Conservation (phyloP, 2,329 filamentous ascomycete genomes). For the Hortaea werneckii region DNA sequence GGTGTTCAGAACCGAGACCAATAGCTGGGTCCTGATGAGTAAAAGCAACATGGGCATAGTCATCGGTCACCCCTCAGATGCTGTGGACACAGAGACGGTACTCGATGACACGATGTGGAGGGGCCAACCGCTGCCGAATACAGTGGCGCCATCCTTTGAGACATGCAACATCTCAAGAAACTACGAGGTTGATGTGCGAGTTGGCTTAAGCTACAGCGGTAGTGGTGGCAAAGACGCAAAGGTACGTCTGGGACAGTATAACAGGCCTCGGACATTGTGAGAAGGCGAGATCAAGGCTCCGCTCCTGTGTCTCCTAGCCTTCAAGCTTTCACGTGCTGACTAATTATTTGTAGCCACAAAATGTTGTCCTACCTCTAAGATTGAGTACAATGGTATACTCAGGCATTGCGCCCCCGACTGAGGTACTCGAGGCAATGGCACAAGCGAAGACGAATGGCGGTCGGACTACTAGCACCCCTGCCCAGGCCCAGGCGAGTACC, state of each 20-base stretch:
- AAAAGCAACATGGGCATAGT: conserved; percentile 61
- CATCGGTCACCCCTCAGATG: conserved; percentile 47
- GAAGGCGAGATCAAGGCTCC: too few species aligned
- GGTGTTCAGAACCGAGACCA: conserved; percentile 57
- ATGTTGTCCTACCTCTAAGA: conserved; percentile 66
- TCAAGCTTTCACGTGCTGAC: too few species aligned
- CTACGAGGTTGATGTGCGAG: conserved; percentile 74
- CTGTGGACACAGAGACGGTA: conserved; percentile 42
- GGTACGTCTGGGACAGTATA: conserved; percentile 28
- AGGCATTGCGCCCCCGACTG: conserved; percentile 70
- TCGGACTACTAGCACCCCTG: conserved; percentile 7
- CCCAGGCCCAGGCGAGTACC: conserved; percentile 8
- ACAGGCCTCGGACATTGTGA: too few species aligned
- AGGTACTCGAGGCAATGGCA: conserved; percentile 59
- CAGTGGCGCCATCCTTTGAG: conserved; percentile 74
- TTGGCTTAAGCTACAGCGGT: conserved; percentile 67
- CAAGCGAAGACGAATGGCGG: conserved; percentile 15
- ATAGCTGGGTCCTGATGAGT: conserved; percentile 66
- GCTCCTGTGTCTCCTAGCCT: too few species aligned
- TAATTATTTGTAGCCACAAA: conserved; percentile 38
- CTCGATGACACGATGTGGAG: conserved; percentile 62
- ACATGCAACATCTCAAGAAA: conserved; percentile 77
- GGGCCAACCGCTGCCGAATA: conserved; percentile 63
- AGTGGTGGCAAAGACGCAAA: conserved; percentile 34
- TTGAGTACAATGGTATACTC: conserved; percentile 77